Conservation (phyloP, 768 basidiomycete genomes). For the Kockovaella imperatae region DNA sequence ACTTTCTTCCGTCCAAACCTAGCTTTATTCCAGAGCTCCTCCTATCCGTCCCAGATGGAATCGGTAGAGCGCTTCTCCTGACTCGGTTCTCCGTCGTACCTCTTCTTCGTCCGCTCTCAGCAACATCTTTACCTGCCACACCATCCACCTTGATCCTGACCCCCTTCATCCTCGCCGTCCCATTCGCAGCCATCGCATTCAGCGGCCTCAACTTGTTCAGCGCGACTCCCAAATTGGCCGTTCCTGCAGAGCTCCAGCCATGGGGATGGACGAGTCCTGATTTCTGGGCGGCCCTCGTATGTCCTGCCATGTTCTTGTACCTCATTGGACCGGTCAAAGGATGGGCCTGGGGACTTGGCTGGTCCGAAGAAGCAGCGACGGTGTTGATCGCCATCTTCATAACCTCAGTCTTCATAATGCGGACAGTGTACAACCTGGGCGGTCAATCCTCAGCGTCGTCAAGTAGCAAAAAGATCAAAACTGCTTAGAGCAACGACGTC, state of each 20-base stretch:
- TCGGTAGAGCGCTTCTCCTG: conserved; percentile 68
- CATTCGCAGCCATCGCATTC: conserved; percentile 48
- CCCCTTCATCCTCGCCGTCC: conserved; percentile 70
- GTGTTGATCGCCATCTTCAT: conserved; percentile 65
- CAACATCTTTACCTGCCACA: conserved; percentile 59
- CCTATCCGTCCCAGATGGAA: conserved; percentile 64
- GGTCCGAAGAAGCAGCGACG: conserved; percentile 49
- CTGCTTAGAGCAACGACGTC: conserved; percentile 2
- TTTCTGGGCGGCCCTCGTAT: conserved; percentile 72
- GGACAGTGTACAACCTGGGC: conserved; percentile 61
- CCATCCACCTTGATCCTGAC: conserved; percentile 70
- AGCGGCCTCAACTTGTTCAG: conserved; percentile 60
- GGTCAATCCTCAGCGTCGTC: no score
- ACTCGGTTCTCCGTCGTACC: conserved; percentile 66
- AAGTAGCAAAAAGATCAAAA: conserved; percentile 29
- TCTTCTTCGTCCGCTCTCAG: conserved; percentile 51
- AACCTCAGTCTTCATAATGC: conserved; percentile 54
- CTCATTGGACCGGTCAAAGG: conserved; percentile 68
- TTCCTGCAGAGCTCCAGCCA: conserved; percentile 69
- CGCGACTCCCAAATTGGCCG: conserved; percentile 58
- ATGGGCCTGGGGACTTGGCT: conserved; percentile 21
- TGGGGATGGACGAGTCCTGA: conserved; percentile 82
- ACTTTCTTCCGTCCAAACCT: conserved; percentile 56
- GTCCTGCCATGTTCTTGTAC: conserved; percentile 69
- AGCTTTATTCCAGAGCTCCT: conserved; percentile 60